Evolutionary conservation across 768 basidiomycete species (phyloP).

Genomic region (Austroboletus eburneus): DNA sequence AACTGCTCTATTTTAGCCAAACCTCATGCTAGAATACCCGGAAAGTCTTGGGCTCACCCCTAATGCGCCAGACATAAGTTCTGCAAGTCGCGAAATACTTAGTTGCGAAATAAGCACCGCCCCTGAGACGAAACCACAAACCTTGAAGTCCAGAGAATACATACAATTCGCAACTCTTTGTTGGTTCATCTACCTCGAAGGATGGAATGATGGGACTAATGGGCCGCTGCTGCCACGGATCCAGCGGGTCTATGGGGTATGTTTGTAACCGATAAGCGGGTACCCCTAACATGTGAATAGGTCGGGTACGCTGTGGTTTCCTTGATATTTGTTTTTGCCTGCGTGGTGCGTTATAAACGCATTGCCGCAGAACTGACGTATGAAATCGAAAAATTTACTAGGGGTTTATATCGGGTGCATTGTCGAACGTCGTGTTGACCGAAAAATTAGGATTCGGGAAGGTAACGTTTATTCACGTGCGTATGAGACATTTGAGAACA

Average conservation of each 20-base stretch:
- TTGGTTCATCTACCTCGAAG: slow-evolving; percentile 54
- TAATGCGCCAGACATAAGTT: background rate
- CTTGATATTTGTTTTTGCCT: slow-evolving; percentile 50
- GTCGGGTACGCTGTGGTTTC: slow-evolving; percentile 51
- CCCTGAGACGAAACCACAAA: slow-evolving; percentile 3
- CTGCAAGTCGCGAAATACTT: background rate
- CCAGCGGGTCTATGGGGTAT: slow-evolving; percentile 51
- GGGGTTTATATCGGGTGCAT: slow-evolving; percentile 44
- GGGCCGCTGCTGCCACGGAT: slow-evolving; percentile 75
- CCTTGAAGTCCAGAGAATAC: slow-evolving; percentile 12
- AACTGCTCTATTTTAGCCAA: too few relatives aligned
- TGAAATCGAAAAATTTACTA: slow-evolving; percentile 22
- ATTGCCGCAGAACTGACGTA: background rate
- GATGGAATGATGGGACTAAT: slow-evolving; percentile 76
- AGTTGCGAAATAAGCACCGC: background rate
- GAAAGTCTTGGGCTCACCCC: slow-evolving; percentile 1
- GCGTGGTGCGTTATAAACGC: slow-evolving; percentile 31
- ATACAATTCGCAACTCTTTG: slow-evolving; percentile 56
- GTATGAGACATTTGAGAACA: background rate
- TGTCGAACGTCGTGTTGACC: slow-evolving; percentile 44
- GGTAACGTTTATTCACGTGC: slow-evolving; percentile 17
- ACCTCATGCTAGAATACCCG: slow-evolving; percentile 3
- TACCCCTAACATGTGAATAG: slow-evolving; percentile 23
- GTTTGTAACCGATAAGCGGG: background rate
- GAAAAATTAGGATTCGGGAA: slow-evolving; percentile 43